Conservation (phyloP, 176 grass and related monocot species). For the Tillandsia leiboldiana region DNA sequence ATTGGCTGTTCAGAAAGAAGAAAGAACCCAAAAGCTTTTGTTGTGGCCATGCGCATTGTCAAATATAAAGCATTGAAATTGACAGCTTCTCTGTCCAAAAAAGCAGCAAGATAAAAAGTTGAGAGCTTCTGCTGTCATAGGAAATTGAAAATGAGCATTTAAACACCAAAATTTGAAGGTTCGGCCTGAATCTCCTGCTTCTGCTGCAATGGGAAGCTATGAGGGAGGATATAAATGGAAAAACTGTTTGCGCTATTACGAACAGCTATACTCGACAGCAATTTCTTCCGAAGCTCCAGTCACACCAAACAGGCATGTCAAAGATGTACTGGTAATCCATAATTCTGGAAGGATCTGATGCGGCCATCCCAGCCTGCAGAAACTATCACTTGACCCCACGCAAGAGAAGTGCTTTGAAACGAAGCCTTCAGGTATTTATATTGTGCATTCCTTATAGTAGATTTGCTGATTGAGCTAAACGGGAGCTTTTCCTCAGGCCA, state of each 20-base stretch:
- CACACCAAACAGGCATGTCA: conserved; percentile 19
- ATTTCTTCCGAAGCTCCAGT: neutral
- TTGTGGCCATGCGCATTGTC: neutral
- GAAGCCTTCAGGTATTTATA: conserved; percentile 82
- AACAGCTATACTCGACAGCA: neutral
- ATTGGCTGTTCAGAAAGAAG: neutral
- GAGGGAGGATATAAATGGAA: too few relatives aligned
- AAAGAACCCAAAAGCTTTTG: neutral
- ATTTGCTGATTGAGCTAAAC: conserved; percentile 24
- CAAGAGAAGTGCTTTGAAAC: conserved; percentile 63
- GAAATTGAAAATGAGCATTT: too few relatives aligned
- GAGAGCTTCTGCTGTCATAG: too few relatives aligned
- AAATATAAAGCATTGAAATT: too few relatives aligned
- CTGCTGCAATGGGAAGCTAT: too few relatives aligned
- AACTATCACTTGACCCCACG: conserved; percentile 93
- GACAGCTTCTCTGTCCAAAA: too few relatives aligned
- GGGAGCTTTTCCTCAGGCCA: conserved; percentile 93
- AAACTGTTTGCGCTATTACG: neutral
- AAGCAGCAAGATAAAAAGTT: too few relatives aligned
- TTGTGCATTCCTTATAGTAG: conserved; percentile 50
- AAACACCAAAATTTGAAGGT: too few relatives aligned
- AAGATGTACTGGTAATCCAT: conserved; percentile 59
- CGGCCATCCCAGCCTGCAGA: conserved; percentile 71
- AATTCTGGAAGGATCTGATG: conserved; percentile 94
- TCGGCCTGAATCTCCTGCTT: too few relatives aligned